Evolutionary conservation across 768 basidiomycete genomes (phyloP), one percentile per base, ranked within the genome.

Genomic region (Leccinum ochraceum): DNA sequence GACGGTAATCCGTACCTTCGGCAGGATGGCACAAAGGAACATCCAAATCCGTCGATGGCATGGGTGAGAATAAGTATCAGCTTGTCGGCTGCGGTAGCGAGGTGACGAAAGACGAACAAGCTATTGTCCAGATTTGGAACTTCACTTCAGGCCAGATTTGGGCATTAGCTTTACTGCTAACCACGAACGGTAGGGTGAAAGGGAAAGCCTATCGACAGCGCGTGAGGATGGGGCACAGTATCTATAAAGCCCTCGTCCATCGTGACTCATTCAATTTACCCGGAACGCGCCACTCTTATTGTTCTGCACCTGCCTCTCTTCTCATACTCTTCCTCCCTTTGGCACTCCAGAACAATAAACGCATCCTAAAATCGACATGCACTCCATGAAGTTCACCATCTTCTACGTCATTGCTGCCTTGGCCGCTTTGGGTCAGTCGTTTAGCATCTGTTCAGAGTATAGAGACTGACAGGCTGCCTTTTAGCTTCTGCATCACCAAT

Each of bases 401-500:
- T 7, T 75, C 69, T 74, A 66, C 63, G 58, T 75, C 61, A 66
- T 75, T 9, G 71, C 67, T 24, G 62, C 61, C 53, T 52, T 74
- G 62, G 69, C 60, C 46, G 57, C 69, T 26, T 54, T 69, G 28
- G 64, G 74, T 74, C 28, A 54, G 74, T 68, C 7, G 17, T 51
- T 7, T 11, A 1, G 30, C 22, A 1, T 16, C 16, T 46, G 1
- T 5, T 53, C 10, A 7, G 11, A 51, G 6, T 49, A 17, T 20
- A 36, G 14, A 1, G 39, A 53, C 63, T 62, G 34, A 62, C 6
- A 14, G 8, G 39, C 0, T 3, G 13, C 49, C 22, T 17, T 64
- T 32, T 56, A 75, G 73, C 62, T n/a, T 60, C 52, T 14, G 67
- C 73, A 7, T 75, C 73, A 10, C 73, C 73, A 6, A 22, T 72